These are phyloP conservation scores for Yamadazyma paraphyllophila DNA, from an alignment of 805 yeast species.

Conservation along the genomic window DNA sequence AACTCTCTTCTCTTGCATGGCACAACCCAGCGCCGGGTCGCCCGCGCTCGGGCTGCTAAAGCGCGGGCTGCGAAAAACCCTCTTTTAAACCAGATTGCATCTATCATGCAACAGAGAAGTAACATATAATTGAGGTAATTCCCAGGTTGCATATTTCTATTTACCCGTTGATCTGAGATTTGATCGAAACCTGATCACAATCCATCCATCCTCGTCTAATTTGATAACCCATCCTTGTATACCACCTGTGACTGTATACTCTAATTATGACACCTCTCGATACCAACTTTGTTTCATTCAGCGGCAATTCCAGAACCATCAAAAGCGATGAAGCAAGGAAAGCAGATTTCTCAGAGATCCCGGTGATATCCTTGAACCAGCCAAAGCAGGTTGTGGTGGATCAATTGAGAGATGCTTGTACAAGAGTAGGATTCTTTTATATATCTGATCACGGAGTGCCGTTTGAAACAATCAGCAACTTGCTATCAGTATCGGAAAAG, in stretches of 20 bases:
- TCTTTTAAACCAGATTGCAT: background rate
- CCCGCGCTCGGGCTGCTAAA: too few relatives aligned
- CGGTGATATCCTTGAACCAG: constrained; percentile 10
- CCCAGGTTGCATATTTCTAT: too few relatives aligned
- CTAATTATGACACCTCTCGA: background rate
- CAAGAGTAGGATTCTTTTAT: constrained; percentile 14
- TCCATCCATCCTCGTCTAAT: too few relatives aligned
- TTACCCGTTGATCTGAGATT: background rate
- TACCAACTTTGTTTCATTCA: constrained; percentile 10
- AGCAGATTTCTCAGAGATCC: constrained; percentile 15
- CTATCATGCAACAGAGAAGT: background rate
- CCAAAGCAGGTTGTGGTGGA: constrained; percentile 2
- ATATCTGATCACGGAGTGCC: constrained; percentile 12
- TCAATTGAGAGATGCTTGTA: constrained; percentile 11
- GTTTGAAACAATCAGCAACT: constrained; percentile 2
- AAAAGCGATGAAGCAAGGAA: constrained; percentile 9
- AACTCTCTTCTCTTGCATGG: too few relatives aligned
- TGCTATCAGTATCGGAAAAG: constrained; percentile 6
- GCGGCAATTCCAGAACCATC: constrained; percentile 8
- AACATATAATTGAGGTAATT: too few relatives aligned
- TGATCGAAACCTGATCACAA: background rate
- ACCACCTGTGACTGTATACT: too few relatives aligned
- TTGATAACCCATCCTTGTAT: too few relatives aligned
- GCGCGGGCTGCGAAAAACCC: background rate
- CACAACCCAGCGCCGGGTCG: too few relatives aligned